phyloP scores from a whole-genome alignment of 768 basidiomycete species.

The Termitomyces sp. region DNA sequence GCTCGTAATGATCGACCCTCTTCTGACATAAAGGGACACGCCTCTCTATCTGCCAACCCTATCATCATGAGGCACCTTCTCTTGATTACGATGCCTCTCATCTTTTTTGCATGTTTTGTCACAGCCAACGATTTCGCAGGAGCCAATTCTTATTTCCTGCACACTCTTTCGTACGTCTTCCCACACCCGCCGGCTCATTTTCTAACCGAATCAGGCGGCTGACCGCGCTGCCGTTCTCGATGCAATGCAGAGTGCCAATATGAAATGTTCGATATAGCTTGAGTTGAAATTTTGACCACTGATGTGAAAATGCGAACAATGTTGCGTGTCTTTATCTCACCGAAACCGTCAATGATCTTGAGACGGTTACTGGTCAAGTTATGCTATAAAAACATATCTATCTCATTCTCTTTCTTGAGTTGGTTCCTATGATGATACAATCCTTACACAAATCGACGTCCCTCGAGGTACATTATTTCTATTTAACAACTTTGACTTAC shows the following conservation, averaged over 20 bases:
- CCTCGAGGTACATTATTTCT: conserved; percentile 12
- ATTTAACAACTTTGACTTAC: neutral
- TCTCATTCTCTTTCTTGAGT: conserved; percentile 7
- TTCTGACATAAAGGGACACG: neutral
- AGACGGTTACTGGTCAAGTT: conserved; percentile 16
- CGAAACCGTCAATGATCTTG: conserved; percentile 16
- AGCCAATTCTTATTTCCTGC: conserved; percentile 21
- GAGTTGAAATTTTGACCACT: neutral
- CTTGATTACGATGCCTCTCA: neutral
- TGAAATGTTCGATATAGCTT: conserved; percentile 5
- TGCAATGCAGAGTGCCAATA: conserved; percentile 10
- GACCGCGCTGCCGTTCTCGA: conserved; percentile 9
- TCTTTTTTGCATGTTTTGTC: conserved; percentile 7
- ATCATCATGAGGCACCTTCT: conserved; percentile 6
- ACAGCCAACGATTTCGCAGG: conserved; percentile 21
- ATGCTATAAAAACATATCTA: neutral
- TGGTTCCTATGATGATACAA: conserved; percentile 19
- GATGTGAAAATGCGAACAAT: conserved; percentile 6
- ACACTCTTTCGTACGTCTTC: conserved; percentile 16
- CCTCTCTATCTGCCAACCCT: neutral
- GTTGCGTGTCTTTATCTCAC: conserved; percentile 18
- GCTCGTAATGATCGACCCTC: neutral
- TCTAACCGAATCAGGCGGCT: neutral
- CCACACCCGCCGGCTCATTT: neutral
- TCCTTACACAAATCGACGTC: conserved; percentile 17